Evolutionary conservation across 257 asterid genomes (phyloP).

Genomic region (Ajuga chamaepitys): DNA sequence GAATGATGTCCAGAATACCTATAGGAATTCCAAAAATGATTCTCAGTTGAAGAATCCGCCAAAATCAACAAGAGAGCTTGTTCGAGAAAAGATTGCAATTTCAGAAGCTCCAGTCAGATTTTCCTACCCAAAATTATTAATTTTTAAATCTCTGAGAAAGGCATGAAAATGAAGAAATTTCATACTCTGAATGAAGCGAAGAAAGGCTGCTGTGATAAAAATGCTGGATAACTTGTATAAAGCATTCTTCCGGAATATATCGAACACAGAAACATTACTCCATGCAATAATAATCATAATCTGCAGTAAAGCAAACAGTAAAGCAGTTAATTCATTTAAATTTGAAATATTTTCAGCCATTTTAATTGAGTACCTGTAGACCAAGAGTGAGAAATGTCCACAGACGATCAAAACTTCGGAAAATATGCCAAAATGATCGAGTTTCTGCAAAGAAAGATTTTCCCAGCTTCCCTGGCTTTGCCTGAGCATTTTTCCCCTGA

Average conservation of each 20-base stretch:
- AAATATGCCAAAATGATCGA: constrained; percentile 92
- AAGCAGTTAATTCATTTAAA: constrained; percentile 7
- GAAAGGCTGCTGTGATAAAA: constrained; percentile 83
- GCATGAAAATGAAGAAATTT: constrained; percentile 1
- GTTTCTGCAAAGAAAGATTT: constrained; percentile 93
- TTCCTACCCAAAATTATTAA: no score
- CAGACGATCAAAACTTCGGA: constrained; percentile 90
- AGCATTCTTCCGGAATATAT: constrained; percentile 52
- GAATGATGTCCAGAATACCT: constrained; percentile 79
- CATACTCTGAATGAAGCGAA: constrained; percentile 91
- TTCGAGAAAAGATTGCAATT: background rate
- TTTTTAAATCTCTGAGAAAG: background rate
- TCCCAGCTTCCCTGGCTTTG: constrained; percentile 51
- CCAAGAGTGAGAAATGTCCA: constrained; percentile 87
- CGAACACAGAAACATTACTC: constrained; percentile 52
- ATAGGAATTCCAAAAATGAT: constrained; percentile 17
- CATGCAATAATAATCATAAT: constrained; percentile 72
- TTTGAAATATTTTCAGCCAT: constrained; percentile 6
- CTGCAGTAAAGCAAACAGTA: constrained; percentile 42
- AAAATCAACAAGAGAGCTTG: constrained; percentile 7
- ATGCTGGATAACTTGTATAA: constrained; percentile 66
- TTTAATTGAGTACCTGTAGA: constrained; percentile 54
- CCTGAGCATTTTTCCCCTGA: constrained; percentile 63
- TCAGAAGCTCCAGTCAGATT: no score
- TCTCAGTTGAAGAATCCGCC: constrained; percentile 4